Evolutionary conservation across 2,329 filamentous ascomycete species (phyloP).

Genomic region (Simplicillium sp.): DNA sequence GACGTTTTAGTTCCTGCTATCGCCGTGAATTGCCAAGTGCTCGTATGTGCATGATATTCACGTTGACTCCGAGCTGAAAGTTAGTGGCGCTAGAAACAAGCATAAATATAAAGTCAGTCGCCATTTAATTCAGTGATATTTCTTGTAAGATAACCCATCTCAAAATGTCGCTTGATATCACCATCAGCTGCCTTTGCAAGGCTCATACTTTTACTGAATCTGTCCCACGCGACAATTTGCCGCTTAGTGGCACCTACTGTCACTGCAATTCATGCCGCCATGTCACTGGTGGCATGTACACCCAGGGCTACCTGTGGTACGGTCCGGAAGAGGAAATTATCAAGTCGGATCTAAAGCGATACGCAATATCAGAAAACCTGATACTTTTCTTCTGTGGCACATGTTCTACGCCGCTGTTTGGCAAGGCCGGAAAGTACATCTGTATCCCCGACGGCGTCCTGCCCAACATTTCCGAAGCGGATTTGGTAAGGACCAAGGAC

Average conservation of each 20-base stretch:
- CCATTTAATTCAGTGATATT: too few species aligned
- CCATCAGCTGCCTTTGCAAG: slow-evolving; percentile 32
- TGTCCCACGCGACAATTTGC: slow-evolving; percentile 24
- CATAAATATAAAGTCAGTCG: too few species aligned
- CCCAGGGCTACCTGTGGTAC: slow-evolving; percentile 26
- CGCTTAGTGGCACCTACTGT: slow-evolving; percentile 29
- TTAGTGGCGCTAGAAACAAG: too few species aligned
- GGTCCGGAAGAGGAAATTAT: slow-evolving; percentile 15
- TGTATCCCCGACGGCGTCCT: slow-evolving; percentile 29
- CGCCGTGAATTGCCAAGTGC: too few species aligned
- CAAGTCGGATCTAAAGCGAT: slow-evolving; percentile 20
- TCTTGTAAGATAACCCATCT: too few species aligned
- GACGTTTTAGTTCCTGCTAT: too few species aligned
- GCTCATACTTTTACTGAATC: slow-evolving; percentile 25
- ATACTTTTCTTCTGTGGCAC: slow-evolving; percentile 29
- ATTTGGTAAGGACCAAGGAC: slow-evolving; percentile 20
- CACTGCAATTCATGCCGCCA: slow-evolving; percentile 41
- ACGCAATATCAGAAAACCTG: slow-evolving; percentile 21
- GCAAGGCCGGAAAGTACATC: slow-evolving; percentile 4
- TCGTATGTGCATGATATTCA: too few species aligned
- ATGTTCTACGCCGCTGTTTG: slow-evolving; percentile 34
- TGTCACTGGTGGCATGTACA: slow-evolving; percentile 32
- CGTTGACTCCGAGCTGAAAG: too few species aligned
- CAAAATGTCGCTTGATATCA: too few species aligned
- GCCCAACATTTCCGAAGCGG: slow-evolving; percentile 13